Percentiles rank a stretch among this genome's conserved stretches.
These are phyloP conservation scores for Nannochloropsis oceanica DNA, from an alignment of 108 stramenopile genomes.

Conservation along the genomic window DNA sequence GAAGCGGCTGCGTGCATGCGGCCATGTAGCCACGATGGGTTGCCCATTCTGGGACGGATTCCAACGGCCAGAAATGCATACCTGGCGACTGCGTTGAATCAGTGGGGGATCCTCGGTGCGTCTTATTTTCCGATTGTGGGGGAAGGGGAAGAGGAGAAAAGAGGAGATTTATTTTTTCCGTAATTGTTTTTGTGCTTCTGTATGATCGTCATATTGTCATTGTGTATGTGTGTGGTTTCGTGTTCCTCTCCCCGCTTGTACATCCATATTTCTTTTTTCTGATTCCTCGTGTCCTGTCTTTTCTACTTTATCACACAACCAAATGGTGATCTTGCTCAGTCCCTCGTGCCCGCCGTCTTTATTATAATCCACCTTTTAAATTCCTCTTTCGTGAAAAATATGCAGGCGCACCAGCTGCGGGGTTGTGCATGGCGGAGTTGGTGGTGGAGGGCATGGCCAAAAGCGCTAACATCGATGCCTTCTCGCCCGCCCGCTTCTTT, in stretches of 20 bases:
- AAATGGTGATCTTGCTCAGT: too few species aligned
- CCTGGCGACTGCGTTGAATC: constrained; percentile 87
- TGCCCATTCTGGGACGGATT: constrained; percentile 74
- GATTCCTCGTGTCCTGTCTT: too few species aligned
- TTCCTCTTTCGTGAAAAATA: background rate
- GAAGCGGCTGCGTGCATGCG: constrained; percentile 47
- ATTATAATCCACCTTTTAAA: too few species aligned
- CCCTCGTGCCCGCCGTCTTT: too few species aligned
- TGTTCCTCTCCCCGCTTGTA: too few species aligned
- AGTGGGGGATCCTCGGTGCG: constrained; percentile 53
- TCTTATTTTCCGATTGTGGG: background rate
- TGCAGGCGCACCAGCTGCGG: constrained; percentile 59
- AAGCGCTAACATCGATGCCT: constrained; percentile 26
- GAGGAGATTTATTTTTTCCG: too few species aligned
- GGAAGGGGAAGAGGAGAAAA: too few species aligned
- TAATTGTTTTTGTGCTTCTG: too few species aligned
- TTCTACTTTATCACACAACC: too few species aligned
- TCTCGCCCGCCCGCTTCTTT: constrained; percentile 33
- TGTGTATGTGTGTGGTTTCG: too few species aligned
- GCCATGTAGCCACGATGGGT: constrained; percentile 59
- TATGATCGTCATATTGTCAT: too few species aligned
- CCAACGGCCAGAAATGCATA: constrained; percentile 62
- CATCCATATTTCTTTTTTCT: too few species aligned
- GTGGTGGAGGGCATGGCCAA: constrained; percentile 51
- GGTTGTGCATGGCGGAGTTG: constrained; percentile 67